Percentiles rank a stretch among this genome's conserved stretches.
phyloP scores from a whole-genome alignment of 2,329 filamentous ascomycete genomes.

The Beauveria pseudobassiana region DNA sequence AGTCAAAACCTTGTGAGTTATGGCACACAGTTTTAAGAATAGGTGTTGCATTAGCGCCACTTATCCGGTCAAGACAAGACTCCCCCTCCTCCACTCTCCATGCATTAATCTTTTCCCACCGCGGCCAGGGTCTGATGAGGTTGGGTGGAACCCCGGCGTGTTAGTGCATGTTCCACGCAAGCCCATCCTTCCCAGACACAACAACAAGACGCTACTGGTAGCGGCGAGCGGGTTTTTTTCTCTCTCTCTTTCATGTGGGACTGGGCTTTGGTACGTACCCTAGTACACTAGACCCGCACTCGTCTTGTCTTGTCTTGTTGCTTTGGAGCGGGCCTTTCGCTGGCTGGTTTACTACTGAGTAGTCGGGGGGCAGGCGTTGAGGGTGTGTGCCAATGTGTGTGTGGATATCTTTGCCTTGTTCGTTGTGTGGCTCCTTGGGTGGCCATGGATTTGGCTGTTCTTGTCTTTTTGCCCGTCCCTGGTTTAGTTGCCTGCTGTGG shows the following conservation, averaged over 20 bases:
- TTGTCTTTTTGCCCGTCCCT: background rate
- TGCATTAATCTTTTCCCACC: slow-evolving; percentile 13
- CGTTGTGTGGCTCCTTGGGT: background rate
- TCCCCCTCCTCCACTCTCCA: background rate
- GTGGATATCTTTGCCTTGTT: background rate
- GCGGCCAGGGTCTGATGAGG: slow-evolving; percentile 23
- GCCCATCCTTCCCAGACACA: slow-evolving; percentile 22
- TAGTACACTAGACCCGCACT: background rate
- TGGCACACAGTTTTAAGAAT: slow-evolving; percentile 34
- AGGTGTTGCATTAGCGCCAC: slow-evolving; percentile 31
- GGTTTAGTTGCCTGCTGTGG: background rate
- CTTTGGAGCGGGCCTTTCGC: slow-evolving; percentile 9
- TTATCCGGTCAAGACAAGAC: slow-evolving; percentile 6
- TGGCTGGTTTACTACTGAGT: slow-evolving; percentile 16
- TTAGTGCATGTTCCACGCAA: slow-evolving; percentile 31
- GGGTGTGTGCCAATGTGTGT: background rate
- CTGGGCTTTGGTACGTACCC: slow-evolving; percentile 17
- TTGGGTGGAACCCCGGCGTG: slow-evolving; percentile 19
- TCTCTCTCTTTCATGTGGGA: background rate
- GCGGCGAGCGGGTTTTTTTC: background rate
- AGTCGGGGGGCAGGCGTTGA: background rate
- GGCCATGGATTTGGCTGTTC: background rate
- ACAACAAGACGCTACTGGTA: background rate
- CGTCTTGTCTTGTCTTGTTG: slow-evolving; percentile 12
- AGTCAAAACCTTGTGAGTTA: slow-evolving; percentile 22